Conservation (phyloP, 805 yeast species). For the Suhomyces sp. region DNA sequence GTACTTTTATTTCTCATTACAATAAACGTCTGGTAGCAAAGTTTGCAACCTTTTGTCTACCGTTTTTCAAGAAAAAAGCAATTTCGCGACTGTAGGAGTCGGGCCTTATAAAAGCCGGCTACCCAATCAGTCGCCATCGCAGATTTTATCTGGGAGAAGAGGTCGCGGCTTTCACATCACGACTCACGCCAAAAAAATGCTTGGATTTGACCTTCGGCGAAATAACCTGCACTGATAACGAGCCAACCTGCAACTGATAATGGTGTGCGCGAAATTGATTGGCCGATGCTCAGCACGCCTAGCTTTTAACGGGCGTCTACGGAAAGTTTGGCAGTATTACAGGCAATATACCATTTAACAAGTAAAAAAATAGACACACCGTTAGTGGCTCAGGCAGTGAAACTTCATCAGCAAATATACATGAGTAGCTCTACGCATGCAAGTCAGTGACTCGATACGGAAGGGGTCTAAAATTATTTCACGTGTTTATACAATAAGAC, state of each 20-base stretch:
- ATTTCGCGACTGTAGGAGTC: background rate
- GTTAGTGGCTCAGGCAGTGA: background rate
- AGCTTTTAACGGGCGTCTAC: background rate
- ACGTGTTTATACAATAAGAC: background rate
- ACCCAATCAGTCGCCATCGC: background rate
- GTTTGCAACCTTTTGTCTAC: background rate
- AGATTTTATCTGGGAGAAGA: background rate
- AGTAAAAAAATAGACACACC: background rate
- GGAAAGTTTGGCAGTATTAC: background rate
- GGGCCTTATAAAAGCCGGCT: background rate
- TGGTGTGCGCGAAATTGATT: conserved; percentile 3
- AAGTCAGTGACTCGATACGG: background rate
- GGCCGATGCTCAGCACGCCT: background rate
- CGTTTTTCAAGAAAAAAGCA: background rate
- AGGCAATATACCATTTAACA: background rate
- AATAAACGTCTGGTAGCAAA: background rate
- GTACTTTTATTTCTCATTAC: background rate
- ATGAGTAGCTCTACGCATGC: background rate
- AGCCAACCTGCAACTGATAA: conserved; percentile 4
- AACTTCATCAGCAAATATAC: background rate
- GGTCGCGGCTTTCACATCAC: background rate
- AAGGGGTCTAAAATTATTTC: background rate
- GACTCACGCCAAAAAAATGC: background rate
- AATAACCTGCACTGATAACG: conserved; percentile 4
- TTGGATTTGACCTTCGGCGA: background rate